These are phyloP conservation scores for Ormosia semicastrata DNA, from an alignment of 306 rosid species.

Conservation along the genomic window DNA sequence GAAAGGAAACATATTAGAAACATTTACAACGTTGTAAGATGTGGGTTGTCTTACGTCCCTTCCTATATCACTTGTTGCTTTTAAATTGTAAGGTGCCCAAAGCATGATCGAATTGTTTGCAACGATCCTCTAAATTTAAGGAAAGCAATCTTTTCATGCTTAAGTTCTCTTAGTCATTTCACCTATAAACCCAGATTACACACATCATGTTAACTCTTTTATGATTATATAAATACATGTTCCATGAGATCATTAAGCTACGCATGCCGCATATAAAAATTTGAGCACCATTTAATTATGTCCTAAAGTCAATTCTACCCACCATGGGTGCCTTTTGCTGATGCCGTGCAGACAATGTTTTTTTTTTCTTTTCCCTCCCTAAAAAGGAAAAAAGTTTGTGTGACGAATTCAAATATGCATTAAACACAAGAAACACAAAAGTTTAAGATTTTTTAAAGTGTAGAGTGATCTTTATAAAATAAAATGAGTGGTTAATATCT, in stretches of 20 bases:
- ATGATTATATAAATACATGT: neutral
- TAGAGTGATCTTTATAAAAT: neutral
- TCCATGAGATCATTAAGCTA: neutral
- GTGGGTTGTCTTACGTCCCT: constrained; percentile 20
- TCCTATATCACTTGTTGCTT: neutral
- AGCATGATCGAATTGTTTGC: constrained; percentile 33
- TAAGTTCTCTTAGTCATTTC: neutral
- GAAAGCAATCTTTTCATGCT: constrained; percentile 31
- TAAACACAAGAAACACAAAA: neutral
- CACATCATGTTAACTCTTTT: neutral
- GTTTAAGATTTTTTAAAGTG: neutral
- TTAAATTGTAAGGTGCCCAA: constrained; percentile 13
- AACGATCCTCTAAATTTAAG: constrained; percentile 22
- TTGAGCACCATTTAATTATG: neutral
- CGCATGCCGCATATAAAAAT: neutral
- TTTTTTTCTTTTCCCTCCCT: neutral
- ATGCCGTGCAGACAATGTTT: neutral
- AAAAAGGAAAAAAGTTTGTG: neutral
- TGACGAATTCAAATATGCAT: neutral
- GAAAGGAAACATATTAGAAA: neutral
- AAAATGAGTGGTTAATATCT: neutral
- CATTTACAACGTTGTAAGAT: neutral
- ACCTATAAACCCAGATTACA: neutral
- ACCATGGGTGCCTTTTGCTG: neutral
- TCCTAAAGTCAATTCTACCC: neutral